Base-by-base conservation (phyloP, 331 rosid species). In the Pyracantha coccinea region DNA sequence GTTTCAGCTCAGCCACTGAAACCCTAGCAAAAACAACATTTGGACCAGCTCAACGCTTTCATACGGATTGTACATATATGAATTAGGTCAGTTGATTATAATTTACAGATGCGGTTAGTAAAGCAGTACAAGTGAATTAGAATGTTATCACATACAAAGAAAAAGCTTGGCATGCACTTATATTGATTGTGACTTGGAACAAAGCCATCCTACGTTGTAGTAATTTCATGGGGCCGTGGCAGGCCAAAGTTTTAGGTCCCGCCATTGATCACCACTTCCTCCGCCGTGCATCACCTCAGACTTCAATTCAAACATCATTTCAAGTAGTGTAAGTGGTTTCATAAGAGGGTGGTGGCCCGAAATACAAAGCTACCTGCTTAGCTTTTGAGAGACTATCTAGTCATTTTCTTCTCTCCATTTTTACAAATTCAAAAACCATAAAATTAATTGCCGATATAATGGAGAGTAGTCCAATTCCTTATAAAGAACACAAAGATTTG, bases 1-100 rank as follows among this genome's bases (percentile, higher is more conserved):
- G 20, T 69, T 60, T 68, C 69, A 69, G 60, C 45, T 79, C 53
- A 50, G 75, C 72, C 75, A 66, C 28, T 3, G 20, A 44, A 76
- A 21, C 24, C 57, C 41, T 72, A 35, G 44, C 9, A 41, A 3
- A 31, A 52, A 47, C 4, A 50, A 6, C 55, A 1, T 2, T 16
- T 50, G 4, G 9, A 50, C 16, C 9, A 50, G 9, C 9, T 6
- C 20, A 16, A 16, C 9, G 8, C 3, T 50, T 50, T 16, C 55
- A 16, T 50, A 0, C 9, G 20, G 9, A 16, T 16, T 50, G 6
- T 15, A 47, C n/a, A 16, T 14, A 47, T 2, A 8, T 6, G n/a
- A 1, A 16, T 47, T 16, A 47, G 0, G 0, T 16, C 5, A 47
- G 3, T 47, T 47, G n/a, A 0, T 2, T 1, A 50, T 1, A 16